phyloP scores from a whole-genome alignment of 129 eudicot species.

The Artemisia argyi region DNA sequence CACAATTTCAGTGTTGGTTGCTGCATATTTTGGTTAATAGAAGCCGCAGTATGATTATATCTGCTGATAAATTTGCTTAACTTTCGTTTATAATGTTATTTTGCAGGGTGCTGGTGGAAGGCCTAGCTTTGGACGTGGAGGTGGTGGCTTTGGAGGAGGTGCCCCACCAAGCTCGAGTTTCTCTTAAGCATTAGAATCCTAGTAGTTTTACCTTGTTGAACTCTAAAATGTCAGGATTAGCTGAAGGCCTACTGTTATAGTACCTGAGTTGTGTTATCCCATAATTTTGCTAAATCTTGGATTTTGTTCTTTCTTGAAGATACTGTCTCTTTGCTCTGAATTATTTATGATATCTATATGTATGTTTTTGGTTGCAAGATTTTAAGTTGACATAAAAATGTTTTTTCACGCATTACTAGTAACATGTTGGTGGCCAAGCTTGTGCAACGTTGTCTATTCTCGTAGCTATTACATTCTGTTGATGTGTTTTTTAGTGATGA shows the following conservation, averaged over 20 bases:
- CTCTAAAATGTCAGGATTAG: slow-evolving; percentile 18
- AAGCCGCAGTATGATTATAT: background rate
- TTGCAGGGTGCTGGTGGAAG: slow-evolving; percentile 76
- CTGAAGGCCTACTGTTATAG: slow-evolving; percentile 22
- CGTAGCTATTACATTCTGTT: too few relatives aligned
- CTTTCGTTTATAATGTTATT: background rate
- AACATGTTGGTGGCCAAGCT: background rate
- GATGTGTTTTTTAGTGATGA: too few relatives aligned
- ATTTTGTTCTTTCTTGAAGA: slow-evolving; percentile 16
- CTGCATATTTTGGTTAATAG: too few relatives aligned
- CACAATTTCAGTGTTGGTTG: too few relatives aligned
- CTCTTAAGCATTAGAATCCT: slow-evolving; percentile 24
- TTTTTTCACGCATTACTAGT: too few relatives aligned
- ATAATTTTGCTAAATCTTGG: slow-evolving; percentile 27
- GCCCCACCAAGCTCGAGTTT: slow-evolving; percentile 76
- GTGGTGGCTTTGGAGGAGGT: slow-evolving; percentile 85
- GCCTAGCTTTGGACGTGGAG: slow-evolving; percentile 90
- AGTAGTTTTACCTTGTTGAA: slow-evolving; percentile 13
- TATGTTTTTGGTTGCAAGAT: too few relatives aligned
- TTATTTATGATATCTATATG: background rate
- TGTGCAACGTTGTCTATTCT: too few relatives aligned
- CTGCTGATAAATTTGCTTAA: background rate
- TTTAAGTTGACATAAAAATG: too few relatives aligned
- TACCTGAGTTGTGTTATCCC: slow-evolving; percentile 27
- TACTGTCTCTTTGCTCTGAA: background rate